Evolutionary conservation across 768 basidiomycete genomes (phyloP), one percentile per base, ranked within the genome.

Genomic region (Hysterangium stoloniferum): DNA sequence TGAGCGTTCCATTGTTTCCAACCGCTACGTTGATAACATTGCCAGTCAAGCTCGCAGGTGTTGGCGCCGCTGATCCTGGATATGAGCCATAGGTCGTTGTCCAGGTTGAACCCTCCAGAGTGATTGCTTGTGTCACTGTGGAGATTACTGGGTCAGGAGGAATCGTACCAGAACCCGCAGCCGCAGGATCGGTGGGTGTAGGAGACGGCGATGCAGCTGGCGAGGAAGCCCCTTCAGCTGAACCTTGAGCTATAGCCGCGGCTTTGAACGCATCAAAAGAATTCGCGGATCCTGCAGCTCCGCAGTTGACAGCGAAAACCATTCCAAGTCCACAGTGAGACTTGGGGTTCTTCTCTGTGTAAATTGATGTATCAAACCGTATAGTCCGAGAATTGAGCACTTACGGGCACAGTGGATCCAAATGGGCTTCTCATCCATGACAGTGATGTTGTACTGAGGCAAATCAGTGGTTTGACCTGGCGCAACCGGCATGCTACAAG

Each of bases 221-320:
- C 17, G 71, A 56, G 6, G 71, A 50, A 6, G 74, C 60, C 24
- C 75, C 58, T 31, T 77, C 72, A 46, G 69, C 70, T 24, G 73
- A 73, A 51, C 79, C 80, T 44, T 78, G 62, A 3, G 73, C 75
- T 38, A 80, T 67, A 29, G 80, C 79, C 31, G 78, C 60, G 12
- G 71, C 66, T 67, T 80, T 75, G 71, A 82, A 81, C 58, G 74
- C 74, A 40, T 67, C 65, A 68, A 82, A 82, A 5, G 80, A 80
- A 66, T 81, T 81, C 43, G 75, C 61, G 36, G 69, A 54, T 52
- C 74, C 78, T 56, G 75, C 75, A 2, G 66, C 57, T 32, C 76
- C 77, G 62, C 78, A 79, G 65, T 84, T 82, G 60, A 82, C 72
- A 17, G 78, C 74, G 59, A 82, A 81, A 36, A 84, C 78, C 80